These are phyloP conservation scores for Scytalidium lignicola DNA, from an alignment of 2,329 filamentous ascomycete genomes.

Conservation along the genomic window DNA sequence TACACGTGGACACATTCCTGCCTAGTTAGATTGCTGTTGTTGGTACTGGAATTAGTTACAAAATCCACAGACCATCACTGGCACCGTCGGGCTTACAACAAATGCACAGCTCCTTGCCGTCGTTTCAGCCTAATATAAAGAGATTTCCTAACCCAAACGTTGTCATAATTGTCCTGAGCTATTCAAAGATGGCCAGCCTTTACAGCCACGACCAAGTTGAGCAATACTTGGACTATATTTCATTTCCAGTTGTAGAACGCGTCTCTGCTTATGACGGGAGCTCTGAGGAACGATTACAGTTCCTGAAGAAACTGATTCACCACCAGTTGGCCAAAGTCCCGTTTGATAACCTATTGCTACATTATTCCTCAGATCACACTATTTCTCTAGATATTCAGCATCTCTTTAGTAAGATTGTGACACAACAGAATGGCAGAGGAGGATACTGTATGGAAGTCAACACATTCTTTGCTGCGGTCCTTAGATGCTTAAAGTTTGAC, in stretches of 20 bases:
- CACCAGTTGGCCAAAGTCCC: slow-evolving; percentile 47
- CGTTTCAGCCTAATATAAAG: no score
- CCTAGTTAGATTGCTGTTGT: no score
- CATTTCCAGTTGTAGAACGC: background rate
- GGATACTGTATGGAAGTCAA: slow-evolving; percentile 57
- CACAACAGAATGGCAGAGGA: slow-evolving; percentile 36
- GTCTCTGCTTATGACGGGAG: background rate
- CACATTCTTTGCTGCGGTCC: slow-evolving; percentile 46
- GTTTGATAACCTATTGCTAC: slow-evolving; percentile 52
- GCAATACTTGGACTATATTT: background rate
- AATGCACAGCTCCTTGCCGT: no score
- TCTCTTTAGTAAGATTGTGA: slow-evolving; percentile 46
- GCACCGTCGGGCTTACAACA: no score
- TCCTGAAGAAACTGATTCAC: background rate
- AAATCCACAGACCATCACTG: no score
- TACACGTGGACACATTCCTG: no score
- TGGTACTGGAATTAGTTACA: no score
- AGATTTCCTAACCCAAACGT: no score
- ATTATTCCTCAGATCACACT: slow-evolving; percentile 37
- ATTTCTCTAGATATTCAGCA: slow-evolving; percentile 40
- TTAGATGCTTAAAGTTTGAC: slow-evolving; percentile 43
- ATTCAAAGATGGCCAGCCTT: background rate
- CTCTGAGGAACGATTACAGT: background rate
- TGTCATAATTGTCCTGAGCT: no score
- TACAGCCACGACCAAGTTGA: background rate